Percentiles rank a stretch among this genome's conserved stretches.
Evolutionary conservation across 1,139 yeast species (phyloP).

Genomic region (Pichia sp.): DNA sequence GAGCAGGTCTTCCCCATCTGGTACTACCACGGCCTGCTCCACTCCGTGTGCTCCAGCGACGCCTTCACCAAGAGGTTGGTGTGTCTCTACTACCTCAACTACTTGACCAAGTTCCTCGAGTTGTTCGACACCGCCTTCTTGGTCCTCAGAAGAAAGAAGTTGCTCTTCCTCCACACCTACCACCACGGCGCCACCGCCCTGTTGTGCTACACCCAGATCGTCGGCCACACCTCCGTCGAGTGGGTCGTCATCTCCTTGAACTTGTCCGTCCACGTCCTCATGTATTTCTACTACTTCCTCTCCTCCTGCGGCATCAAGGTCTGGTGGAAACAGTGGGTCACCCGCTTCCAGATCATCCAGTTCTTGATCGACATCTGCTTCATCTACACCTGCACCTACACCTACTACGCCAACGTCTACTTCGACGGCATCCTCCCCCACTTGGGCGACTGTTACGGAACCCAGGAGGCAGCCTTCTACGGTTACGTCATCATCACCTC

Average conservation of each 20-base stretch:
- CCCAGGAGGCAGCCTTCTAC: constrained; percentile 63
- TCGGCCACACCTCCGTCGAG: constrained; percentile 68
- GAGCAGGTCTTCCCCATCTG: constrained; percentile 72
- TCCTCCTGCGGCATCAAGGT: constrained; percentile 79
- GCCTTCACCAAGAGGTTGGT: constrained; percentile 72
- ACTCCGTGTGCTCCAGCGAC: constrained; percentile 57
- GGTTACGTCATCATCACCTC: constrained; percentile 72
- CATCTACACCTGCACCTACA: constrained; percentile 73
- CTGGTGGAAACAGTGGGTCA: constrained; percentile 91
- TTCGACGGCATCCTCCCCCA: constrained; percentile 44
- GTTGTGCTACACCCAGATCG: constrained; percentile 72
- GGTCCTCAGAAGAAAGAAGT: constrained; percentile 69
- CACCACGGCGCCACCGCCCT: constrained; percentile 86
- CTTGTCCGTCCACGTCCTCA: constrained; percentile 72
- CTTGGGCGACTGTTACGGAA: constrained; percentile 71
- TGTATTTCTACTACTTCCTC: constrained; percentile 81
- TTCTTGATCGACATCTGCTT: constrained; percentile 67
- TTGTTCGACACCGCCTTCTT: constrained; percentile 70
- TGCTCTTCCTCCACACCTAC: constrained; percentile 73
- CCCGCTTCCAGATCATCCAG: constrained; percentile 75
- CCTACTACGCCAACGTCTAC: constrained; percentile 45
- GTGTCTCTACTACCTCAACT: constrained; percentile 67
- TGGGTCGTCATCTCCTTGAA: constrained; percentile 78
- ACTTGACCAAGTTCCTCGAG: constrained; percentile 66
- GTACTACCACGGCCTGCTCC: constrained; percentile 57